Evolutionary conservation across 2,329 filamentous ascomycete species (phyloP).

Genomic region (Fonsecaea erecta): DNA sequence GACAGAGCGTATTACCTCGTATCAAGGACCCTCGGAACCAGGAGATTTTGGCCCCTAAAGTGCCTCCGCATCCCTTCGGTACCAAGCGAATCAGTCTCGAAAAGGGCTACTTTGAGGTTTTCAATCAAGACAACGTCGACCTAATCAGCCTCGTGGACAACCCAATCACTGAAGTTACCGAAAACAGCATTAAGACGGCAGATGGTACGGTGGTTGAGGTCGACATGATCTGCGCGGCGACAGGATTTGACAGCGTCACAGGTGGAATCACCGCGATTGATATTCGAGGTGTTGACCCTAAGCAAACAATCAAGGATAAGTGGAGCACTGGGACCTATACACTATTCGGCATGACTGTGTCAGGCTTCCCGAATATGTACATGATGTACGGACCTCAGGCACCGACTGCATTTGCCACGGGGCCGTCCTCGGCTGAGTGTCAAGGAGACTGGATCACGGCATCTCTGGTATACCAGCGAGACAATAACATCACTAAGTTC

Average conservation of each 20-base stretch:
- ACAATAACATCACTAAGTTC: slow-evolving; percentile 17
- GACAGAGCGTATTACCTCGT: slow-evolving; percentile 52
- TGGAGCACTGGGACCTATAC: slow-evolving; percentile 42
- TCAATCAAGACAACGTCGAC: slow-evolving; percentile 43
- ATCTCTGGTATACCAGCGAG: slow-evolving; percentile 2
- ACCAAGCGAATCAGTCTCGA: slow-evolving; percentile 64
- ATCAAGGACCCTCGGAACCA: slow-evolving; percentile 58
- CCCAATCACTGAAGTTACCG: slow-evolving; percentile 46
- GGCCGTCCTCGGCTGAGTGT: slow-evolving; percentile 58
- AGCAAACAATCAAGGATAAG: slow-evolving; percentile 21
- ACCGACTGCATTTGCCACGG: slow-evolving; percentile 50
- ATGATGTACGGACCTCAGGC: slow-evolving; percentile 60
- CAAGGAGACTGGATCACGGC: slow-evolving; percentile 58
- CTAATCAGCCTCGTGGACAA: slow-evolving; percentile 46
- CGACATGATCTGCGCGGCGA: slow-evolving; percentile 49
- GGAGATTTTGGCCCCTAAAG: slow-evolving; percentile 52
- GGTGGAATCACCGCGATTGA: slow-evolving; percentile 48
- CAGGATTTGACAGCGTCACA: slow-evolving; percentile 51
- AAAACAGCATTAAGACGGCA: slow-evolving; percentile 46
- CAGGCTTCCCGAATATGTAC: slow-evolving; percentile 56
- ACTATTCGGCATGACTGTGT: slow-evolving; percentile 48
- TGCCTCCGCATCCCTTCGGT: slow-evolving; percentile 63
- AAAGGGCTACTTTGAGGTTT: slow-evolving; percentile 50
- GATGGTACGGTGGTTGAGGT: slow-evolving; percentile 47
- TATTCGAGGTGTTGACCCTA: slow-evolving; percentile 44